Evolutionary conservation across 768 basidiomycete genomes (phyloP), one percentile per base, ranked within the genome.

Genomic region (Tulasnella sp.): DNA sequence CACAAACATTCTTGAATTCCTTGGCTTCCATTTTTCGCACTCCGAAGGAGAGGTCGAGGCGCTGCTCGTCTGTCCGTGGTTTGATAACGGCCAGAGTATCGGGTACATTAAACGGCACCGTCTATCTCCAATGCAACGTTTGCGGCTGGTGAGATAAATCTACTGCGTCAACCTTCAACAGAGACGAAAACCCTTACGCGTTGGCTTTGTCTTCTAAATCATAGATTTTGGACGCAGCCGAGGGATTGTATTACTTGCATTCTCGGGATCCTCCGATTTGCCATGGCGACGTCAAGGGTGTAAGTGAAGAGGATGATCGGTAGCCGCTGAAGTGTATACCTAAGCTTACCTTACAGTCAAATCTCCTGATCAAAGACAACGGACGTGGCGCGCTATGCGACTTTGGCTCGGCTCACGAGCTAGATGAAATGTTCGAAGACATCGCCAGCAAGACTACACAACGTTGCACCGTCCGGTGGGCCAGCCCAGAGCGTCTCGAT

Each of bases 231-330:
- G 51, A 76, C 15, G 42, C 61, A 1, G 37, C 57, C 6, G 57
- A 76, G 18, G 75, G 75, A 1, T n/a, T 76, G 3, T 13, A 26
- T 26, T 76, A 76, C 26, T 57, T 76, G 48, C 75, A 76, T 61
- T 55, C 37, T 16, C 18, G 48, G 0, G 40, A 29, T 32, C 75
- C 75, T 39, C 75, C 75, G 6, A 69, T 76, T n/a, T 76, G 75
- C 42, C 75, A 76, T 26, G 75, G 75, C 20, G 75, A 76, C 32
- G 32, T 76, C 23, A 76, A 76, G 40, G 55, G 55, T 26, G 75
- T 76, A 76, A n/a, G 75, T 69, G 13, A 10, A 44, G 1, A 16
- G 15, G 3, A 44, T 0, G 16, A 44, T 16, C 2, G 13, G 44
- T 44, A 44, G 44, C 16, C 15, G 16, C 44, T 18, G 15, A 44